A percentile compares a stretch with the other conserved stretches of the same genome.
phyloP scores from a whole-genome alignment of 1,284 basidiomycete species.

The Exobasidium cylindrosporum region DNA sequence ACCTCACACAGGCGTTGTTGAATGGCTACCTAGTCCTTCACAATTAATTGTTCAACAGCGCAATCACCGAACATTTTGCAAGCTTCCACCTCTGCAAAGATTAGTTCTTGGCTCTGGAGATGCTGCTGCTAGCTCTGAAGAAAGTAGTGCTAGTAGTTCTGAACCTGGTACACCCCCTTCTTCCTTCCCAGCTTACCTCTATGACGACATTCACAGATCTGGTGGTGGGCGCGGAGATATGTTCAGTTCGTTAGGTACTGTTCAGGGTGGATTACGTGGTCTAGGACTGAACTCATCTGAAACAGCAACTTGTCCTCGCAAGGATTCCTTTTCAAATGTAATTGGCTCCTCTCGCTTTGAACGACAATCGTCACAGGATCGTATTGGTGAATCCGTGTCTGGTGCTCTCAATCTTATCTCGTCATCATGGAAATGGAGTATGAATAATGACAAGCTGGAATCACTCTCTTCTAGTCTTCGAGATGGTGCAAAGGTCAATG shows the following conservation, averaged over 20 bases:
- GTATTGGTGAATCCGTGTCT: conserved; percentile 28
- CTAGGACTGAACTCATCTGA: background rate
- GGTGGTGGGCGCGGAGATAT: background rate
- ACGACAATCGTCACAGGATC: conserved; percentile 10
- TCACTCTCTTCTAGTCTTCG: conserved; percentile 26
- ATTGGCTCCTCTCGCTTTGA: conserved; percentile 1
- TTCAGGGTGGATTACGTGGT: background rate
- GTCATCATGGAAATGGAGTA: conserved; percentile 39
- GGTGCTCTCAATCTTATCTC: conserved; percentile 34
- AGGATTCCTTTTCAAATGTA: background rate
- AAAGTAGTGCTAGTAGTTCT: conserved; percentile 37
- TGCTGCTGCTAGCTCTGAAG: conserved; percentile 12
- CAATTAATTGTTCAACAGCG: no score
- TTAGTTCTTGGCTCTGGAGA: background rate
- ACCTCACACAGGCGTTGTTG: no score
- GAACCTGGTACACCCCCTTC: conserved; percentile 45
- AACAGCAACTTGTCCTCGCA: background rate
- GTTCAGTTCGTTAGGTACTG: background rate
- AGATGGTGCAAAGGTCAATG: conserved; percentile 5
- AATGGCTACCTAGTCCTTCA: no score
- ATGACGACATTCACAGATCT: background rate
- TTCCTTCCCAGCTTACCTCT: conserved; percentile 7
- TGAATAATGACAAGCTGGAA: conserved; percentile 32
- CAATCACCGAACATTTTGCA: no score
- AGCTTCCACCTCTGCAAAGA: no score